A percentile compares a stretch with the other conserved stretches of the same genome.
Evolutionary conservation across 2,329 filamentous ascomycete species (phyloP).

Genomic region (Colletotrichum limetticola): DNA sequence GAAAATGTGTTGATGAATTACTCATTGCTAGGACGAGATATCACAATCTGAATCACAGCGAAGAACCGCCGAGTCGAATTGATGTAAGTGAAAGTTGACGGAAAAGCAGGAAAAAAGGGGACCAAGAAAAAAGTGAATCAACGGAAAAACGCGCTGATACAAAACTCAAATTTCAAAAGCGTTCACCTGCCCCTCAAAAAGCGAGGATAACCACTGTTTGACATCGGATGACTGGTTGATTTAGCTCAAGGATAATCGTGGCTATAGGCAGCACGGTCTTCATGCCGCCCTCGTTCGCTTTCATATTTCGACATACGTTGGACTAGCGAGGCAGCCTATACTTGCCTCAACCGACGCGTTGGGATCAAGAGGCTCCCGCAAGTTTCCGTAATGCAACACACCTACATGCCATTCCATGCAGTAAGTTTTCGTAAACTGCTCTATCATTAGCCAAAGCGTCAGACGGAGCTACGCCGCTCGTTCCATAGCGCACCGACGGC

Average conservation of each 20-base stretch:
- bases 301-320: neutral
- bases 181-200: neutral
- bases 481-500: neutral
- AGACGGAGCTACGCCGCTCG: neutral
- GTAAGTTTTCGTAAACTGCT: neutral
- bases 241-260: constrained; percentile 6
- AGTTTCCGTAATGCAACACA: constrained; percentile 26
- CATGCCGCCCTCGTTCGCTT: neutral
- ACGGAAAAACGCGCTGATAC: constrained; percentile 21
- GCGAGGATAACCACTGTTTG: neutral
- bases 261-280: neutral
- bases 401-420: constrained; percentile 14
- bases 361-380: constrained; percentile 13
- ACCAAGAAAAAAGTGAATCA: constrained; percentile 10
- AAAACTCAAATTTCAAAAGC: constrained; percentile 25
- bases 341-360: neutral
- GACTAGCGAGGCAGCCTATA: neutral
- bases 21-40: neutral
- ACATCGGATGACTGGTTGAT: constrained; percentile 8
- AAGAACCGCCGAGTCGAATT: neutral
- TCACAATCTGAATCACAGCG: neutral
- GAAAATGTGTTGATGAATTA: neutral
- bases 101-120: neutral
- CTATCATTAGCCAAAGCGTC: neutral
- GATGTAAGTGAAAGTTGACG: neutral